Evolutionary conservation across 345 rosid species (phyloP).

Genomic region (Salix suchowensis): DNA sequence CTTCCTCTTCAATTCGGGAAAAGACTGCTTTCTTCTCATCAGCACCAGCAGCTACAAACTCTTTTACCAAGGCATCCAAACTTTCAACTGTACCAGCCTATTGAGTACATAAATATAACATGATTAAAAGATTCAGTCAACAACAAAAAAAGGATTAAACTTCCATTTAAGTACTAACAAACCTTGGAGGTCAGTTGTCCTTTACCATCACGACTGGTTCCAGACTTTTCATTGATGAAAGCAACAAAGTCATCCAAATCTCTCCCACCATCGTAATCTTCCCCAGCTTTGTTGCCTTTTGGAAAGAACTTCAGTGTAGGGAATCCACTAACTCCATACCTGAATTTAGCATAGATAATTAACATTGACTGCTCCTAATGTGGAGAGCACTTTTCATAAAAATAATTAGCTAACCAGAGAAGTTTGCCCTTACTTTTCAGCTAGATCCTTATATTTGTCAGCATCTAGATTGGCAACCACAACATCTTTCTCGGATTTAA

Average conservation of each 20-base stretch:
- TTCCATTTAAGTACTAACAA: slow-evolving; percentile 5
- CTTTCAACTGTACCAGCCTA: slow-evolving; percentile 88
- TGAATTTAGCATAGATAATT: slow-evolving; percentile 18
- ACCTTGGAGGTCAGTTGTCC: slow-evolving; percentile 85
- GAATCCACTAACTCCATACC: slow-evolving; percentile 87
- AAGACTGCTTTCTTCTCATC: slow-evolving; percentile 71
- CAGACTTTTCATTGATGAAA: slow-evolving; percentile 78
- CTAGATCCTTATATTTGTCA: slow-evolving; percentile 71
- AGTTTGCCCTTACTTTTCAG: slow-evolving; percentile 60
- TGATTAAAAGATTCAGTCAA: background rate
- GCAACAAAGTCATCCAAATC: slow-evolving; percentile 81
- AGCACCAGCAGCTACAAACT: slow-evolving; percentile 62
- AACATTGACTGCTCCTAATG: background rate
- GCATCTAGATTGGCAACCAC: slow-evolving; percentile 92
- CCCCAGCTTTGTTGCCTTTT: slow-evolving; percentile 85
- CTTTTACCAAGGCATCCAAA: slow-evolving; percentile 75
- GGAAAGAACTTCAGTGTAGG: slow-evolving; percentile 94
- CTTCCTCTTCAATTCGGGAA: slow-evolving; percentile 70
- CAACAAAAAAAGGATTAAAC: background rate
- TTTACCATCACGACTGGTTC: slow-evolving; percentile 80
- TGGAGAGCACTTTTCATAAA: background rate
- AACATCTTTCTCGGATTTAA: slow-evolving; percentile 68
- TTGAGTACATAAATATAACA: background rate
- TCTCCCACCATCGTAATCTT: slow-evolving; percentile 87
- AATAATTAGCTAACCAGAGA: background rate